Percentiles rank a stretch among this genome's conserved stretches.
Conservation (phyloP, 2,329 filamentous ascomycete species). For the Ceratocystis papillata region DNA sequence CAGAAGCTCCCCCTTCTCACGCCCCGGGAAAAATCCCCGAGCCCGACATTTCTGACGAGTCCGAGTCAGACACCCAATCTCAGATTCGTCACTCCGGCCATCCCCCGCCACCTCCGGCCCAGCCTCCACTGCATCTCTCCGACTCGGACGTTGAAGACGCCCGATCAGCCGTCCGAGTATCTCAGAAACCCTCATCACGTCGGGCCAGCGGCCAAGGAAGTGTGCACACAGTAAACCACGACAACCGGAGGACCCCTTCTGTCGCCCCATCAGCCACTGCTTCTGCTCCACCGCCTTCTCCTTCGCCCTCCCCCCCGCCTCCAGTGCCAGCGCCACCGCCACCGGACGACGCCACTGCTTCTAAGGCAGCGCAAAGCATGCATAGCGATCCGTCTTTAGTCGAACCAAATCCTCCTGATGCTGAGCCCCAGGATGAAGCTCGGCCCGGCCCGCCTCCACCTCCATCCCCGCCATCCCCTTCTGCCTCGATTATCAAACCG, state of each 20-base stretch:
- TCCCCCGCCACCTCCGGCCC: conserved; percentile 14
- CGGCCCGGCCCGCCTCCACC: conserved; percentile 19
- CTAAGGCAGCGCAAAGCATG: conserved; percentile 2
- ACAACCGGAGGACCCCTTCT: background rate
- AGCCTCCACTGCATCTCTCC: conserved; percentile 1
- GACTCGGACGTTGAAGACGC: conserved; percentile 24
- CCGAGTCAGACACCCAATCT: conserved; percentile 11
- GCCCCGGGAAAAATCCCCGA: background rate
- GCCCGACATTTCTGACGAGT: conserved; percentile 17
- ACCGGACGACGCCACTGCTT: conserved; percentile 4
- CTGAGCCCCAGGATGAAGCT: background rate
- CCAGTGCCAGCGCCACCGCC: background rate
- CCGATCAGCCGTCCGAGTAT: conserved; percentile 16
- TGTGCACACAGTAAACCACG: conserved; percentile 8
- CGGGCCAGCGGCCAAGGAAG: conserved; percentile 16
- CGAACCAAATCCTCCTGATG: background rate
- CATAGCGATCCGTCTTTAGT: background rate
- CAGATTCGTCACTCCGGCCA: conserved; percentile 19
- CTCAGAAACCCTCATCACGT: conserved; percentile 17
- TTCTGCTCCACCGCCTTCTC: background rate
- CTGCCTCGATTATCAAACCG: conserved; percentile 8
- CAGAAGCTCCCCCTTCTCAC: background rate
- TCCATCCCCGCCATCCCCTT: conserved; percentile 11
- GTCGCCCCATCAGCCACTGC: background rate
- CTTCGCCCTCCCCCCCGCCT: background rate